Conservation (phyloP, 2,329 filamentous ascomycete genomes). For the Pezicula rhizophila region DNA sequence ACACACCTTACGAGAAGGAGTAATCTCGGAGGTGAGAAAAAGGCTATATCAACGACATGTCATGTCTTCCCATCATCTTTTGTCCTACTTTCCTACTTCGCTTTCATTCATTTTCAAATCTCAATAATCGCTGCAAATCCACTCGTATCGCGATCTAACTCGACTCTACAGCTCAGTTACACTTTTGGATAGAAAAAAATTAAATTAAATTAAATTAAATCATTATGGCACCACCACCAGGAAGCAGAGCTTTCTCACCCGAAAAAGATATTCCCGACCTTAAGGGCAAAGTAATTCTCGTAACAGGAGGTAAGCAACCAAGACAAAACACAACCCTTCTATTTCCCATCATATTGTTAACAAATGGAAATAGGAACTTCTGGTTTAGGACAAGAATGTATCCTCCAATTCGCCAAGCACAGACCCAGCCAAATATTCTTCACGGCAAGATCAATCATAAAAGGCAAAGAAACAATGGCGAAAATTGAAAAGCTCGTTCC, state of each 20-base stretch:
- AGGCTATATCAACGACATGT: too few relatives aligned
- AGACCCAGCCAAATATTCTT: slow-evolving; percentile 30
- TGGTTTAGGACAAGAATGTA: slow-evolving; percentile 37
- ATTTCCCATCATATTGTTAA: not conserved
- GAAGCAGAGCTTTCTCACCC: slow-evolving; percentile 8
- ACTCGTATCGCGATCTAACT: too few relatives aligned
- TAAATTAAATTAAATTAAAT: too few relatives aligned
- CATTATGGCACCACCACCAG: not conserved
- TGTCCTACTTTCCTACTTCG: too few relatives aligned
- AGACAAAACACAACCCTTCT: not conserved
- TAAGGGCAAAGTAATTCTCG: not conserved
- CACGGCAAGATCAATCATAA: slow-evolving; percentile 29
- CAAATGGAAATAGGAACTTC: slow-evolving; percentile 9
- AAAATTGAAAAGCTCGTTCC: slow-evolving; percentile 26
- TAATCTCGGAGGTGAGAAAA: too few relatives aligned
- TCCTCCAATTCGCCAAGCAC: slow-evolving; percentile 33
- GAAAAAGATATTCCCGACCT: not conserved
- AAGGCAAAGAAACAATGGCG: slow-evolving; percentile 29
- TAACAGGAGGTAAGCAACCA: not conserved
- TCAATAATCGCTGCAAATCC: too few relatives aligned
- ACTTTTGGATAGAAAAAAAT: too few relatives aligned
- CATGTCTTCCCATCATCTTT: too few relatives aligned
- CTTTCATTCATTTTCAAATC: too few relatives aligned
- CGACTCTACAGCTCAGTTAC: too few relatives aligned
- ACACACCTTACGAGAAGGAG: too few relatives aligned